Base-by-base conservation (phyloP, 2,329 filamentous ascomycete genomes). In the Colletotrichum phormii region DNA sequence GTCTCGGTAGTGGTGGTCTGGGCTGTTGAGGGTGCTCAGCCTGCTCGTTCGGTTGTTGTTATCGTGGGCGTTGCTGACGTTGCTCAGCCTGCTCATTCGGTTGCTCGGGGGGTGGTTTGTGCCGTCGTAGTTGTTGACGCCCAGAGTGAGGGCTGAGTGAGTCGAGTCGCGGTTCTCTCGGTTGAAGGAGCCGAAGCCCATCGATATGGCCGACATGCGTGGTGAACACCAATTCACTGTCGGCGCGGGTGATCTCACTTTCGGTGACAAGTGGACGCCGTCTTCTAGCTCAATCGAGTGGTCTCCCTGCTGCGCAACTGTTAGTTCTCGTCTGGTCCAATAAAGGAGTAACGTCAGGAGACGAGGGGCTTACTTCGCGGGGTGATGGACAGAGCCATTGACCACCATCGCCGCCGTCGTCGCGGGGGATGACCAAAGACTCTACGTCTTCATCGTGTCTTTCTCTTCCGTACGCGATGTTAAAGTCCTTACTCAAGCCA, bases 191-290 rank as follows among this genome's bases (percentile, higher is more conserved):
- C 37, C 49, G 49, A 74, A 74, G 4, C 72, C 72, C 72, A 74
- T 66, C 4, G 72, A 74, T 5, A 74, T 29, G 57, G 70, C 65
- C 12, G 72, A 74, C 70, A 74, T 62, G 60, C 72, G 72, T 33
- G 72, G 72, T 0, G 70, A 73, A 9, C 60, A 46, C 72, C 72
- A 74, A 29, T 74, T 63, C 8, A 74, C 35, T 3, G 65, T 73
- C 42, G 72, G 72, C 15, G 72, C 64, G 9, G 31, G 12, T 3
- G 70, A 13, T 46, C 31, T 37, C 11, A 42, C 8, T 13, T 61
- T 59, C 18, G 65, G 72, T 7, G 65, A 22, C 12, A 69, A n/a
- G 26, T 60, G 26, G 13, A 65, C n/a, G 37, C 65, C 60, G 33
- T 67, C 61, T 42, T 74, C 70, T 15, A 59, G 29, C 46, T 73